Conservation (phyloP, 306 rosid genomes). For the Trifolium pratense region DNA sequence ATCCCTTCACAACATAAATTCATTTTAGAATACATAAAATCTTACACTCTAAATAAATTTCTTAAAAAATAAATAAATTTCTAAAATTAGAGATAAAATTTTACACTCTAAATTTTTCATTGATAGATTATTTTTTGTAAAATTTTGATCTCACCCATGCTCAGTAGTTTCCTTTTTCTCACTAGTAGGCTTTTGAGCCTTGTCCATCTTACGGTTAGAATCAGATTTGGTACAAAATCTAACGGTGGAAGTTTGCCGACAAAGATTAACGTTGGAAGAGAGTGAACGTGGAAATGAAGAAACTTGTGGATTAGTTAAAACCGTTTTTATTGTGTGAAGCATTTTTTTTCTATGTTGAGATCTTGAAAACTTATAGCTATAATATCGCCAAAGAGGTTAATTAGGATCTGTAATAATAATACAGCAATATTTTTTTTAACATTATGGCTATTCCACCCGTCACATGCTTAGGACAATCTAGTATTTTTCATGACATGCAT, state of each 20-base stretch:
- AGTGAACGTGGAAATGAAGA: slow-evolving; percentile 44
- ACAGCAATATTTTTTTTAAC: not conserved
- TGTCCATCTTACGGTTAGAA: slow-evolving; percentile 50
- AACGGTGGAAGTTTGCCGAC: slow-evolving; percentile 41
- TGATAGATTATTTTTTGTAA: too few species aligned
- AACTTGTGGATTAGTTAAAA: slow-evolving; percentile 36
- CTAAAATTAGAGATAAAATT: not conserved
- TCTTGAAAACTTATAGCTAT: slow-evolving; percentile 27
- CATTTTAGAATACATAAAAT: not conserved
- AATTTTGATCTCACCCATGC: slow-evolving; percentile 48
- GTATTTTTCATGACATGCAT: slow-evolving; percentile 24
- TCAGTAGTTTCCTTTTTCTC: slow-evolving; percentile 38
- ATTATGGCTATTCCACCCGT: not conserved
- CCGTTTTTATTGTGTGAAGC: slow-evolving; percentile 45
- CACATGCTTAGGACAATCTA: slow-evolving; percentile 9
- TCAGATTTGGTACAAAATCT: slow-evolving; percentile 44
- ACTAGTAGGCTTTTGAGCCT: slow-evolving; percentile 43
- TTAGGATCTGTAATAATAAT: not conserved
- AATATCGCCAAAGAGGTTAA: not conserved
- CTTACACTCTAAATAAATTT: not conserved
- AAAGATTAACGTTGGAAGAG: slow-evolving; percentile 28
- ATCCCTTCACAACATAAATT: slow-evolving; percentile 51
- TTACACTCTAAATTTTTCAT: too few species aligned
- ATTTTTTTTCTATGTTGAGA: slow-evolving; percentile 27
- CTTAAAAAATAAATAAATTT: not conserved